phyloP scores from a whole-genome alignment of 1,284 basidiomycete genomes.

The Pseudozyma flocculosa region DNA sequence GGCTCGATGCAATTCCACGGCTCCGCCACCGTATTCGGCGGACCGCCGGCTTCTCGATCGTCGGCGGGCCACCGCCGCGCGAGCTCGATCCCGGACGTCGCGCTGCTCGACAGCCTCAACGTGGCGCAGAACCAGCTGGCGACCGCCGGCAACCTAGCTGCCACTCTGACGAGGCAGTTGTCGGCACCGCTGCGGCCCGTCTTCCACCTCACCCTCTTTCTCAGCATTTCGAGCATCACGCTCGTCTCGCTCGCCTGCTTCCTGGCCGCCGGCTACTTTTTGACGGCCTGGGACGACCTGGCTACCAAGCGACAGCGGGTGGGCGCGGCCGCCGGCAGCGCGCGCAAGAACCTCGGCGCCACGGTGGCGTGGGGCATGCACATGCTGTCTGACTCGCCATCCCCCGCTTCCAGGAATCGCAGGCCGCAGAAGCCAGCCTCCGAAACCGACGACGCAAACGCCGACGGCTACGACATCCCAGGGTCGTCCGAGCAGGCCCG shows the following conservation, averaged over 20 bases:
- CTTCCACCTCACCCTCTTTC: conserved; percentile 40
- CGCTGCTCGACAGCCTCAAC: conserved; percentile 35
- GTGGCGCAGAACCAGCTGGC: conserved; percentile 45
- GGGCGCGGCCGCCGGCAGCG: conserved; percentile 18
- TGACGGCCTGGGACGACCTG: conserved; percentile 48
- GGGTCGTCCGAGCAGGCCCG: not conserved
- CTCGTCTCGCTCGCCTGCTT: conserved; percentile 37
- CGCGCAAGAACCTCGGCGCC: conserved; percentile 21
- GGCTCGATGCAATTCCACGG: conserved; percentile 18
- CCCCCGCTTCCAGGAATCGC: not conserved
- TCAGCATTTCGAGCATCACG: conserved; percentile 46
- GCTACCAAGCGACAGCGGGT: conserved; percentile 25
- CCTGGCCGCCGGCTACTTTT: conserved; percentile 39
- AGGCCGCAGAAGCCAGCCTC: not conserved
- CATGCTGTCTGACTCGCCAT: conserved; percentile 20
- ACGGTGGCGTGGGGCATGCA: conserved; percentile 30
- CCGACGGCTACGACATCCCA: not conserved
- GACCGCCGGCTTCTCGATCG: too few species aligned
- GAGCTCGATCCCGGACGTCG: conserved; percentile 20
- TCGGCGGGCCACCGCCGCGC: conserved; percentile 10
- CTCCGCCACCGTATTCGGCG: not conserved
- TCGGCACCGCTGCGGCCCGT: conserved; percentile 41
- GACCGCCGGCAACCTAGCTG: conserved; percentile 35
- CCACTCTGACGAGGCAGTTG: conserved; percentile 44
- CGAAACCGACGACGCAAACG: not conserved